Conservation (phyloP, 2,329 filamentous ascomycete genomes). For the Tetracladium maxilliforme region DNA sequence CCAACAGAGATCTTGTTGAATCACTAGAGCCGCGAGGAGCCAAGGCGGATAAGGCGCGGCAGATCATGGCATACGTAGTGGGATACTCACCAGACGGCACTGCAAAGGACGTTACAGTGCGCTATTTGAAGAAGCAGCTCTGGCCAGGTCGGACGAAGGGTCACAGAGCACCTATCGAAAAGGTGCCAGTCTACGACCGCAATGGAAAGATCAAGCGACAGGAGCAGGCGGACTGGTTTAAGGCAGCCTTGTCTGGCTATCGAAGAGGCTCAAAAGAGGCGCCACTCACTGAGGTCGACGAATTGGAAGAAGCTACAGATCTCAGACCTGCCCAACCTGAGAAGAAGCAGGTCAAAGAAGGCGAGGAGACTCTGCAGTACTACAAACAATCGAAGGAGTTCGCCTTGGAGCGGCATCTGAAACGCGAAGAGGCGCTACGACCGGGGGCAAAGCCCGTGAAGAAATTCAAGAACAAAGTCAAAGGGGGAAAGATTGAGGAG, state of each 20-base stretch:
- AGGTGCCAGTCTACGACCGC: conserved; percentile 64
- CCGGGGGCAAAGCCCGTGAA: conserved; percentile 55
- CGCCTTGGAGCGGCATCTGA: conserved; percentile 72
- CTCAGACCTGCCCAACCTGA: conserved; percentile 58
- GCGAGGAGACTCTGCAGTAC: conserved; percentile 71
- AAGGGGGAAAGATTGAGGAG: conserved; percentile 59
- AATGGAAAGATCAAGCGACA: conserved; percentile 65
- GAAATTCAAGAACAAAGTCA: conserved; percentile 59
- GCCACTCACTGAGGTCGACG: conserved; percentile 56
- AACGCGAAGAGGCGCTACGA: conserved; percentile 78
- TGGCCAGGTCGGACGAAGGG: conserved; percentile 87
- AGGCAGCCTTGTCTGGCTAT: conserved; percentile 63
- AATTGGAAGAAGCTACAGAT: conserved; percentile 65
- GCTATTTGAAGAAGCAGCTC: conserved; percentile 70
- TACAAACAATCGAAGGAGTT: conserved; percentile 80
- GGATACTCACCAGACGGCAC: conserved; percentile 73
- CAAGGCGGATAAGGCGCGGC: conserved; percentile 73
- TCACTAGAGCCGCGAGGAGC: conserved; percentile 70
- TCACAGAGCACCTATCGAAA: conserved; percentile 62
- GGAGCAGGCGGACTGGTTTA: conserved; percentile 82
- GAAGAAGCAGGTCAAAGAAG: conserved; percentile 59
- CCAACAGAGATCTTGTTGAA: conserved; percentile 55
- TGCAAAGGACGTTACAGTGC: conserved; percentile 85
- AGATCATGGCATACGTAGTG: conserved; percentile 81
- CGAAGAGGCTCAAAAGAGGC: conserved; percentile 29